Conservation (phyloP, 1,284 basidiomycete genomes). For the Leucoagaricus sp. region DNA sequence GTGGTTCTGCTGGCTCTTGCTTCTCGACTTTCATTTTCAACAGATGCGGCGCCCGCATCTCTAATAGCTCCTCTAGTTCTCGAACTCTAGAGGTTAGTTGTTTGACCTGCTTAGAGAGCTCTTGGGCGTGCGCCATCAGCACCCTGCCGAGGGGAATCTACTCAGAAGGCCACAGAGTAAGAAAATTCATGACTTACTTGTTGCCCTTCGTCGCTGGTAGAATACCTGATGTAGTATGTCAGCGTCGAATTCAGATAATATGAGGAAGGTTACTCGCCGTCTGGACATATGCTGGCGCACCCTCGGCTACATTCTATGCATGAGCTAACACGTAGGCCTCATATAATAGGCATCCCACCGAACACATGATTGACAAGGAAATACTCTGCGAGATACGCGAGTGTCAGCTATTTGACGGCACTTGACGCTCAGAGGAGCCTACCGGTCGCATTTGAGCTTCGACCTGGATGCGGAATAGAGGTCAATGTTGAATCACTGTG, state of each 20-base stretch:
- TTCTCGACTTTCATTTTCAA: constrained; percentile 28
- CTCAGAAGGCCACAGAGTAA: background rate
- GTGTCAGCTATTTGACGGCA: constrained; percentile 6
- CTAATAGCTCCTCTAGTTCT: constrained; percentile 57
- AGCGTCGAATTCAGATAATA: background rate
- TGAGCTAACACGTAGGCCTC: background rate
- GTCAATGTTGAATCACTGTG: background rate
- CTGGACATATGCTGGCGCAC: constrained; percentile 53
- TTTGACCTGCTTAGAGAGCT: constrained; percentile 47
- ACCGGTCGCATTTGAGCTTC: constrained; percentile 58
- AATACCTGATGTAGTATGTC: constrained; percentile 34
- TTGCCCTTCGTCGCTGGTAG: constrained; percentile 56
- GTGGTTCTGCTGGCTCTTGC: constrained; percentile 16
- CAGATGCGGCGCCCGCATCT: constrained; percentile 16
- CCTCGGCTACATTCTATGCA: constrained; percentile 36
- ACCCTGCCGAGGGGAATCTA: constrained; percentile 33
- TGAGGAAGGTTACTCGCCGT: constrained; percentile 34
- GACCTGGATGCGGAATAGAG: constrained; percentile 34
- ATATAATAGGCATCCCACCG: constrained; percentile 25
- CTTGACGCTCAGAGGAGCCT: constrained; percentile 2
- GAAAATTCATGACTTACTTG: constrained; percentile 38
- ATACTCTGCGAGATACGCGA: constrained; percentile 32
- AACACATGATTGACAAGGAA: constrained; percentile 56
- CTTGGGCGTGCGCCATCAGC: constrained; percentile 47
- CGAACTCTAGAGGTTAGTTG: constrained; percentile 47